Percentiles rank a stretch among this genome's conserved stretches.
phyloP scores from a whole-genome alignment of 1,139 yeast species.

The Geotrichum reessii region DNA sequence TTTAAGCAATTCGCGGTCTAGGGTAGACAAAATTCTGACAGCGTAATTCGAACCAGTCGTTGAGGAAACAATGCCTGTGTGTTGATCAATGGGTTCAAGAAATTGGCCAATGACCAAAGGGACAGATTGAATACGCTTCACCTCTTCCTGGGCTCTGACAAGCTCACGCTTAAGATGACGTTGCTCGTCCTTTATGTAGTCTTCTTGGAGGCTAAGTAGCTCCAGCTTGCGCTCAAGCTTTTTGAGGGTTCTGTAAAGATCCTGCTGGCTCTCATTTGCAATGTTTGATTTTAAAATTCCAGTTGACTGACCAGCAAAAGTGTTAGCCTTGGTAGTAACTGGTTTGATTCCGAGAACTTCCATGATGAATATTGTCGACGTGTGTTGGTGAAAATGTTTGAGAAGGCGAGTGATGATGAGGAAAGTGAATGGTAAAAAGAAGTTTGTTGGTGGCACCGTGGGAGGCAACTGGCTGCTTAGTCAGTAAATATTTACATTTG shows the following conservation, averaged over 20 bases:
- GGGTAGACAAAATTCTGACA: conserved; percentile 86
- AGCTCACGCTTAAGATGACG: conserved; percentile 92
- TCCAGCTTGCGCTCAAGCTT: conserved; percentile 86
- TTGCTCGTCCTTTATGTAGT: conserved; percentile 94
- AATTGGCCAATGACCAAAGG: conserved; percentile 98
- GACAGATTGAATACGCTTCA: conserved; percentile 92
- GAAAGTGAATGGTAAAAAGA: neutral
- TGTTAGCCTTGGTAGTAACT: conserved; percentile 22
- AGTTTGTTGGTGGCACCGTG: neutral
- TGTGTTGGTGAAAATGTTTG: neutral
- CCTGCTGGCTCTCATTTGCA: conserved; percentile 32
- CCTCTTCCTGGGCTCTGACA: conserved; percentile 96
- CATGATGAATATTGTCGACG: conserved; percentile 35
- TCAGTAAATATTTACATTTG: neutral
- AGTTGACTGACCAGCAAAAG: neutral
- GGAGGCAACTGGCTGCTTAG: neutral
- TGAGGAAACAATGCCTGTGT: conserved; percentile 92
- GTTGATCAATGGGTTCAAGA: conserved; percentile 93
- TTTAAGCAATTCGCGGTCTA: conserved; percentile 89
- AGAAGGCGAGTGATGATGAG: neutral
- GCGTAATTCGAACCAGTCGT: conserved; percentile 98
- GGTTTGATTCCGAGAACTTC: conserved; percentile 55
- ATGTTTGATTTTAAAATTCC: neutral
- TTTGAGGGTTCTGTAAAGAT: conserved; percentile 77
- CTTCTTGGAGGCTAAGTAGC: conserved; percentile 79